Conservation (phyloP, 495 filamentous ascomycete species). For the Xylaria palmicola region DNA sequence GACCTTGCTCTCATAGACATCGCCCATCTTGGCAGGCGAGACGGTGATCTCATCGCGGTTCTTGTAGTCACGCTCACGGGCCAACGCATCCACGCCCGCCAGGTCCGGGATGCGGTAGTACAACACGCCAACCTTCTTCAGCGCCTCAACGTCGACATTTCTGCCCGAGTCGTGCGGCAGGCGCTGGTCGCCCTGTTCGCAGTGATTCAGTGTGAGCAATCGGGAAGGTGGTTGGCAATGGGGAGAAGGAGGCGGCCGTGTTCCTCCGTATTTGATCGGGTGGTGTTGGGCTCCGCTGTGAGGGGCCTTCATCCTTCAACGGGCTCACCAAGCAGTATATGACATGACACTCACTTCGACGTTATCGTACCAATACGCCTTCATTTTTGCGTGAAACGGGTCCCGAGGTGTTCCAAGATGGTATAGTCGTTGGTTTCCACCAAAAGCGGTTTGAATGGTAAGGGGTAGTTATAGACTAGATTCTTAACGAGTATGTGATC, state of each 20-base stretch:
- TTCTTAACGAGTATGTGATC: no score
- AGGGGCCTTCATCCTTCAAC: not conserved
- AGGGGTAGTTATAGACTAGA: no score
- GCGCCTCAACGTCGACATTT: slow-evolving; percentile 56
- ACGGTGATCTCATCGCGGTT: slow-evolving; percentile 92
- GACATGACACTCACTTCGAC: slow-evolving; percentile 56
- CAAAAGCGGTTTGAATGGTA: no score
- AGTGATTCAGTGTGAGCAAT: not conserved
- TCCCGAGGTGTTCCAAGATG: not conserved
- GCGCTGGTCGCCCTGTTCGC: slow-evolving; percentile 81
- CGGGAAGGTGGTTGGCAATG: not conserved
- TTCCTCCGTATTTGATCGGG: not conserved
- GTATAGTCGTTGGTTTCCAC: no score
- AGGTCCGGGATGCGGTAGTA: slow-evolving; percentile 68
- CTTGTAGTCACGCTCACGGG: slow-evolving; percentile 75
- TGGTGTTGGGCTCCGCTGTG: not conserved
- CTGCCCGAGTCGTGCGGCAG: slow-evolving; percentile 82
- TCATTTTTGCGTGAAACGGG: slow-evolving; percentile 54
- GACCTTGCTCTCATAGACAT: slow-evolving; percentile 84
- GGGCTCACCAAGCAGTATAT: not conserved
- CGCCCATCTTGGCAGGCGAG: slow-evolving; percentile 85
- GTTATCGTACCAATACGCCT: slow-evolving; percentile 83
- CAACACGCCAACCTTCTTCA: slow-evolving; percentile 72
- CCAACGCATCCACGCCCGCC: slow-evolving; percentile 67
- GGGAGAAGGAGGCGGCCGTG: not conserved